phyloP scores from a whole-genome alignment of 345 rosid genomes.

The Psidium friedrichsthalianum region DNA sequence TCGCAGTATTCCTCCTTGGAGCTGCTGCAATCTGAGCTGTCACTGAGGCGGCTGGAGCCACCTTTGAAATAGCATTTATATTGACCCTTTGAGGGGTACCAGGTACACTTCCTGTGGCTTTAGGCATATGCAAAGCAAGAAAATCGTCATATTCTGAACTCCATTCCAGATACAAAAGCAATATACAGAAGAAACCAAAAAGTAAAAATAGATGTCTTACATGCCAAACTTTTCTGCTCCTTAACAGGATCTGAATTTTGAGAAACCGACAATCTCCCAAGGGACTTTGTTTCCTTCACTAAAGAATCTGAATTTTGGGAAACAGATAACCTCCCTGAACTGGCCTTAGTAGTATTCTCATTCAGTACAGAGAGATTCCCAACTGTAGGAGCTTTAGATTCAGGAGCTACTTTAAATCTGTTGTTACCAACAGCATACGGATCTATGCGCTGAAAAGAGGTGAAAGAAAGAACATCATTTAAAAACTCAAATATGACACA shows the following conservation, averaged over 20 bases:
- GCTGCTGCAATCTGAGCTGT: slow-evolving; percentile 36
- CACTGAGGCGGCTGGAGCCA: slow-evolving; percentile 22
- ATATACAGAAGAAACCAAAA: not conserved
- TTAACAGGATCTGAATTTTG: slow-evolving; percentile 70
- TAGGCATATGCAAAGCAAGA: slow-evolving; percentile 10
- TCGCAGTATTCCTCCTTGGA: slow-evolving; percentile 45
- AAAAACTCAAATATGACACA: slow-evolving; percentile 3
- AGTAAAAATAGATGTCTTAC: slow-evolving; percentile 21
- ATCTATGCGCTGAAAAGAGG: slow-evolving; percentile 48
- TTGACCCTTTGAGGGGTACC: slow-evolving; percentile 74
- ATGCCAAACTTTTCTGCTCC: slow-evolving; percentile 47
- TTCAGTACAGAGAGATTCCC: slow-evolving; percentile 42
- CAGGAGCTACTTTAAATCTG: slow-evolving; percentile 39
- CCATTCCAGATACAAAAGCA: slow-evolving; percentile 2
- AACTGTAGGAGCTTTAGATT: slow-evolving; percentile 42
- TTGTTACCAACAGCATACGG: slow-evolving; percentile 54
- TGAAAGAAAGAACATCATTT: not conserved
- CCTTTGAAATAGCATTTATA: slow-evolving; percentile 31
- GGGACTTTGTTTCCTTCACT: slow-evolving; percentile 64
- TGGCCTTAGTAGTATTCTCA: slow-evolving; percentile 34
- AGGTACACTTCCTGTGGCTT: slow-evolving; percentile 74
- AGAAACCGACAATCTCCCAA: slow-evolving; percentile 77
- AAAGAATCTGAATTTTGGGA: slow-evolving; percentile 23
- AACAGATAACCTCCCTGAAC: slow-evolving; percentile 7
- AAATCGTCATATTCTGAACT: not conserved